These are phyloP conservation scores for Solanum sparsipilum DNA, from an alignment of 257 asterid species.

Conservation along the genomic window DNA sequence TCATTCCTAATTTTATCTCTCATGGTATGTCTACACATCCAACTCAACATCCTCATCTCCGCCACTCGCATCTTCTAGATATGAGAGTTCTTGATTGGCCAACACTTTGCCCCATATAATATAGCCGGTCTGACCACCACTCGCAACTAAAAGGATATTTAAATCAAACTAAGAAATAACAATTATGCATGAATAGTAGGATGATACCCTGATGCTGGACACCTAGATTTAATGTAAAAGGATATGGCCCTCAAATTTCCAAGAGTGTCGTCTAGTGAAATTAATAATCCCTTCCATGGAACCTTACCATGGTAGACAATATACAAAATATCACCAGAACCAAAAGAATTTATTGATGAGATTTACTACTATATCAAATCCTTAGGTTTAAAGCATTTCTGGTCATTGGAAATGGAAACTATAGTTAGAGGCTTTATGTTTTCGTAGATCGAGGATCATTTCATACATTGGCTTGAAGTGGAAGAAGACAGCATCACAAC, in stretches of 20 bases:
- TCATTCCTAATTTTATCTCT: background rate
- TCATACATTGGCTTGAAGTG: background rate
- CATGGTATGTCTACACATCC: background rate
- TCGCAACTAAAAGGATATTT: background rate
- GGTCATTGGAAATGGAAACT: background rate
- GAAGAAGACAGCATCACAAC: background rate
- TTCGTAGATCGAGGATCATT: background rate
- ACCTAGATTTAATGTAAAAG: background rate
- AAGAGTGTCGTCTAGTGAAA: background rate
- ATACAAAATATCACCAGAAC: background rate
- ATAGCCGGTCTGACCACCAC: background rate
- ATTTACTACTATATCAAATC: background rate
- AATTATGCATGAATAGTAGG: background rate
- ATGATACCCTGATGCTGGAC: background rate
- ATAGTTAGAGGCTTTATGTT: background rate
- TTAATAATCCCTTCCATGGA: background rate
- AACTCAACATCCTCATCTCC: background rate
- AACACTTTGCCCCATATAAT: background rate
- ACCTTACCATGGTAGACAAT: background rate
- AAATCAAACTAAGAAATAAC: background rate
- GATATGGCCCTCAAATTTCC: background rate
- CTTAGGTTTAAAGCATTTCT: background rate
- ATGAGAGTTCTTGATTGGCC: background rate
- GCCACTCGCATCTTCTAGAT: background rate
- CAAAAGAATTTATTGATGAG: background rate